phyloP scores from a whole-genome alignment of 495 filamentous ascomycete species.

The Xylaria curta region DNA sequence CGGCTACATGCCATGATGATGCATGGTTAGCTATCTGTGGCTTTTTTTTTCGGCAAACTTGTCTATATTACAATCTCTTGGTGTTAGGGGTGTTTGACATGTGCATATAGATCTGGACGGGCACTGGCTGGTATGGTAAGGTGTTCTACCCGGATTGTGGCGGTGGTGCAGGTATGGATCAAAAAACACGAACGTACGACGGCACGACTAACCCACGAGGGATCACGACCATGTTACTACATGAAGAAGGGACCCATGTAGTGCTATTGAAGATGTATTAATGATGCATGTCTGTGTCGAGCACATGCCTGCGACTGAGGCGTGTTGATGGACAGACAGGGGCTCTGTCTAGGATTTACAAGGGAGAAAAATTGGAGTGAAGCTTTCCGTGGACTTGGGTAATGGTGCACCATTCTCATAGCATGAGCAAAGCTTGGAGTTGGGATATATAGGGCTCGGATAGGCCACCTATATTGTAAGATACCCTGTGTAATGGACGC shows the following conservation, averaged over 20 bases:
- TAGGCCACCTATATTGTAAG: slow-evolving; percentile 18
- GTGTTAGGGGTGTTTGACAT: slow-evolving; percentile 18
- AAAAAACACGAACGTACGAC: slow-evolving; percentile 34
- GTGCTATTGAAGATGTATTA: slow-evolving; percentile 13
- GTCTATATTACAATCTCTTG: slow-evolving; percentile 17
- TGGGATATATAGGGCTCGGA: slow-evolving; percentile 23
- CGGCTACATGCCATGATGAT: not conserved
- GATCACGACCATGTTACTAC: slow-evolving; percentile 25
- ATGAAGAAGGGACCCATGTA: slow-evolving; percentile 4
- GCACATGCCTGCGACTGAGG: not conserved
- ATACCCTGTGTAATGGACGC: slow-evolving; percentile 25
- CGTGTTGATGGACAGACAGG: not conserved
- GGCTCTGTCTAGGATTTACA: not conserved
- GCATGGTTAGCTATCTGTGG: not conserved
- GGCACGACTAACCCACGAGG: slow-evolving; percentile 37
- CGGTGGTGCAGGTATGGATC: slow-evolving; percentile 7
- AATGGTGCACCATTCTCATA: not conserved
- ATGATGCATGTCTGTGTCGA: not conserved
- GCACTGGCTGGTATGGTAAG: not conserved
- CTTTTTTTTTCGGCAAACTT: not conserved
- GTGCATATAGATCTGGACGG: slow-evolving; percentile 15
- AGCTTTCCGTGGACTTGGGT: not conserved
- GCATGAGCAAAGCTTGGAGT: slow-evolving; percentile 4
- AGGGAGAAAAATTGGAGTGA: not conserved
- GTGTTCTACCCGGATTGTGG: slow-evolving; percentile 12